phyloP scores from a whole-genome alignment of 2,329 filamentous ascomycete species.

The Cyphellophora europaea region DNA sequence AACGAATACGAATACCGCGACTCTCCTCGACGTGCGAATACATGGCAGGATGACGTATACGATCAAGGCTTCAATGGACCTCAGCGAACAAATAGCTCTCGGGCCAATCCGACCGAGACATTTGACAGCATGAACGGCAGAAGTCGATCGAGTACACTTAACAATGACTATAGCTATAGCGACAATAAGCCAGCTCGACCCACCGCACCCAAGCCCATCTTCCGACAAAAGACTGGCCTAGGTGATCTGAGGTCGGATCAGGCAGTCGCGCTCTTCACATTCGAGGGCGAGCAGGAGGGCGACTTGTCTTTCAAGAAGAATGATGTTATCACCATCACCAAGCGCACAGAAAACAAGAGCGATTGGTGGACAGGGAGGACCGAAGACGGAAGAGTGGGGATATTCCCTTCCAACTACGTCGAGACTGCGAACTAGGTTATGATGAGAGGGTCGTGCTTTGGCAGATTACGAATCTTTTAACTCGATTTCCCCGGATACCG shows the following conservation, averaged over 20 bases:
- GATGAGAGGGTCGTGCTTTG: too few species aligned
- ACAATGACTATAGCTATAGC: slow-evolving; percentile 43
- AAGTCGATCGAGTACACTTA: slow-evolving; percentile 29
- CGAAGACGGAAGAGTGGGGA: slow-evolving; percentile 66
- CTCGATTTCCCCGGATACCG: too few species aligned
- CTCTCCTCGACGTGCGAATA: slow-evolving; percentile 35
- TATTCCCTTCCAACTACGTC: slow-evolving; percentile 56
- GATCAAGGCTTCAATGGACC: slow-evolving; percentile 24
- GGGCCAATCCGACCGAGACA: slow-evolving; percentile 25
- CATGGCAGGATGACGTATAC: slow-evolving; percentile 42
- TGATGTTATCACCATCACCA: slow-evolving; percentile 87
- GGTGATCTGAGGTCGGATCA: slow-evolving; percentile 53
- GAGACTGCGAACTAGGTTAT: slow-evolving; percentile 13
- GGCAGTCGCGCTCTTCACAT: slow-evolving; percentile 83
- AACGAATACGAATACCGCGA: slow-evolving; percentile 48
- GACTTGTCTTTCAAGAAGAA: slow-evolving; percentile 96
- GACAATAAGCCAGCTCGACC: slow-evolving; percentile 65
- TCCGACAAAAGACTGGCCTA: slow-evolving; percentile 42
- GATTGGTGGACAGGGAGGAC: slow-evolving; percentile 98
- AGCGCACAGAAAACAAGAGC: slow-evolving; percentile 85
- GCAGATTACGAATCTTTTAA: too few species aligned
- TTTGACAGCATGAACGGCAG: slow-evolving; percentile 25
- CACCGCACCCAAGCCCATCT: slow-evolving; percentile 81
- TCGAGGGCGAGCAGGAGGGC: slow-evolving; percentile 86
- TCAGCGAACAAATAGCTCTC: slow-evolving; percentile 5